These are phyloP conservation scores for Torrubiella hemipterigena DNA, from an alignment of 2,329 filamentous ascomycete genomes.

Conservation along the genomic window DNA sequence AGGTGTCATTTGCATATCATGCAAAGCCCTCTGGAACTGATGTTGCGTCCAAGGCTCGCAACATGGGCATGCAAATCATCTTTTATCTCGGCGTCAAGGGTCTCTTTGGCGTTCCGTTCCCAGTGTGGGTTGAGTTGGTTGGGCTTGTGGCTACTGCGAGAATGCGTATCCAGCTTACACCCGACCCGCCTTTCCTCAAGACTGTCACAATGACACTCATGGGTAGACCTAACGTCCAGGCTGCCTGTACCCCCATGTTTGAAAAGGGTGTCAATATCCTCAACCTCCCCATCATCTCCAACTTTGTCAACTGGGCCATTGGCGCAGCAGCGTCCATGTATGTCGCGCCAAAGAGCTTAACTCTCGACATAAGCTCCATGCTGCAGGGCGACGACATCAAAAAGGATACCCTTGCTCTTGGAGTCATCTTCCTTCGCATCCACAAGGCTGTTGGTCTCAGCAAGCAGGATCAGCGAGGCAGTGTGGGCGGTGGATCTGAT, in stretches of 20 bases:
- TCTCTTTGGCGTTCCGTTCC: conserved; percentile 77
- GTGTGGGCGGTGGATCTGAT: conserved; percentile 77
- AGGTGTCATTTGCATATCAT: conserved; percentile 84
- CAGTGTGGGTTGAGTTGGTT: conserved; percentile 81
- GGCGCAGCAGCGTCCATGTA: conserved; percentile 79
- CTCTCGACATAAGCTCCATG: conserved; percentile 80
- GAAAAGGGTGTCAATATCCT: conserved; percentile 81
- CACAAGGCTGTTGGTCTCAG: conserved; percentile 75
- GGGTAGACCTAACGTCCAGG: conserved; percentile 81
- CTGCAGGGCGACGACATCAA: conserved; percentile 84
- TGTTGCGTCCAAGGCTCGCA: conserved; percentile 71
- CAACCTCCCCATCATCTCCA: conserved; percentile 84
- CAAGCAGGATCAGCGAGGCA: conserved; percentile 80
- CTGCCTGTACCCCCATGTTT: conserved; percentile 87
- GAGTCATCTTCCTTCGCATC: conserved; percentile 86
- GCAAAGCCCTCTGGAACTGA: conserved; percentile 61
- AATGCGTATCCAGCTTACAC: conserved; percentile 71
- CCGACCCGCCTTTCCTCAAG: conserved; percentile 86
- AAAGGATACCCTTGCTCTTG: conserved; percentile 77
- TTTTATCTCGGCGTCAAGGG: conserved; percentile 90
- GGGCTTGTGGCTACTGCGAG: conserved; percentile 83
- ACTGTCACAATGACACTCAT: conserved; percentile 88
- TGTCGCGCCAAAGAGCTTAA: conserved; percentile 89
- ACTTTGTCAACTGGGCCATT: conserved; percentile 95
- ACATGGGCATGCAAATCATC: conserved; percentile 94